Evolutionary conservation across 805 yeast genomes (phyloP), one percentile per base, ranked within the genome.

Genomic region (Kuraishia capsulata): DNA sequence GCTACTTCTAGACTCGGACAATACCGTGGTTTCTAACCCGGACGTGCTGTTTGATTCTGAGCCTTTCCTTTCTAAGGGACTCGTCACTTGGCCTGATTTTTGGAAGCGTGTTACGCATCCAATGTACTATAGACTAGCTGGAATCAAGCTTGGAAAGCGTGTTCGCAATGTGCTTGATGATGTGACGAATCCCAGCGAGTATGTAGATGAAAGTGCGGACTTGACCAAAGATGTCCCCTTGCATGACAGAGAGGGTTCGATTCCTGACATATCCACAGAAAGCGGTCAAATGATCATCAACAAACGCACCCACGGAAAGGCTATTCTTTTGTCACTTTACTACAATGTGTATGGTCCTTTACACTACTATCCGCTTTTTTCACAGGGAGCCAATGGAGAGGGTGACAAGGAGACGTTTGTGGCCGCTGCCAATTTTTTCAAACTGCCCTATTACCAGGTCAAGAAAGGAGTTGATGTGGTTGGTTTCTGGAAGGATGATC

Each of bases 381-480:
- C 73, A 0, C 66, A 69, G 51, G 76, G 76, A 45, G 54, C 58
- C 4, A 39, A 42, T 20, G 80, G 80, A 10, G 78, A 74, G 52
- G 80, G 80, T 26, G 80, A 74, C 47, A 74, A 74, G 46, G 80
- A 74, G 43, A 74, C 80, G 2, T 74, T 74, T 46, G 55, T 66
- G 44, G 78, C 78, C 0, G 77, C 78, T 4, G 69, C 76, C 5
- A 54, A 58, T 13, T 71, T 64, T 13, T 59, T 64, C 30, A 52
- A 56, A 9, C 57, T 66, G 39, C 59, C 64, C 1, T 71, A 57
- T 38, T 73, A 73, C 50, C 78, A 72, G 48, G 76, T 74, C 18
- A 64, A 67, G 24, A 66, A 60, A 46, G 67, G 66, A 36, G 64
- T 73, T 36, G 64, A 63, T 39, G 75, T 74, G 17, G 56, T 71